Percentiles rank a stretch among this genome's conserved stretches.
Conservation (phyloP, 176 grass and related monocot species). For the Oryza meyeriana region DNA sequence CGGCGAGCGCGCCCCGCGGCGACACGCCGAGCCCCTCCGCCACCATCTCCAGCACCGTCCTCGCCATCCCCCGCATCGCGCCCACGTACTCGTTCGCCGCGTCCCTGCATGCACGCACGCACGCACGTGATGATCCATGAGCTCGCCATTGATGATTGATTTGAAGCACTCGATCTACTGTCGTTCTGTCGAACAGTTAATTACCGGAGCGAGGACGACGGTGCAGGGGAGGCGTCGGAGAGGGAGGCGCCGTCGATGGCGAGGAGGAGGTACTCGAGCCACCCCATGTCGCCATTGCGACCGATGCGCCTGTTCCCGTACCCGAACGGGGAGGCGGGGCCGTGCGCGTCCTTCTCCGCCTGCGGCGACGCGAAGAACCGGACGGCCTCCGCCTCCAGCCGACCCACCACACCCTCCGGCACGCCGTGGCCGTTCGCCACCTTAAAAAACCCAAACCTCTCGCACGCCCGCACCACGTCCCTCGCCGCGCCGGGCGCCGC, state of each 20-base stretch:
- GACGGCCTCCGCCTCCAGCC: constrained; percentile 51
- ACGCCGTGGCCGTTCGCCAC: constrained; percentile 57
- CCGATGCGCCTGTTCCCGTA: constrained; percentile 76
- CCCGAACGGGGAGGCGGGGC: constrained; percentile 47
- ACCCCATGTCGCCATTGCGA: constrained; percentile 69
- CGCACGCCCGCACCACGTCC: constrained; percentile 53
- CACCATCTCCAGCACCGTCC: constrained; percentile 53
- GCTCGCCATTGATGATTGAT: not conserved
- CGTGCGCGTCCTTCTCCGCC: constrained; percentile 56
- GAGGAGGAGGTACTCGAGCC: constrained; percentile 92
- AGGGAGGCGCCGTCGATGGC: constrained; percentile 27
- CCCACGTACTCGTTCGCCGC: constrained; percentile 49
- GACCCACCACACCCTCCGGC: constrained; percentile 11
- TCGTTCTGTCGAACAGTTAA: not conserved
- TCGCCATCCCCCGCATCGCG: constrained; percentile 44
- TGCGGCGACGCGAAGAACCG: constrained; percentile 58
- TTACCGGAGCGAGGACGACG: constrained; percentile 26
- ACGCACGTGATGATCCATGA: not conserved
- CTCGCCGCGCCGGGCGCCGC: constrained; percentile 4
- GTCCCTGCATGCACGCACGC: constrained; percentile 22
- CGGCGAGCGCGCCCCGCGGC: constrained; percentile 37
- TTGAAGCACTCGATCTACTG: not conserved
- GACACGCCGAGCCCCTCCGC: constrained; percentile 56
- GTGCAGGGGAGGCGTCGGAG: not conserved
- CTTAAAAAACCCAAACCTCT: constrained; percentile 65